Conservation (phyloP, 2,329 filamentous ascomycete species). For the Exutisphaerella laricina region DNA sequence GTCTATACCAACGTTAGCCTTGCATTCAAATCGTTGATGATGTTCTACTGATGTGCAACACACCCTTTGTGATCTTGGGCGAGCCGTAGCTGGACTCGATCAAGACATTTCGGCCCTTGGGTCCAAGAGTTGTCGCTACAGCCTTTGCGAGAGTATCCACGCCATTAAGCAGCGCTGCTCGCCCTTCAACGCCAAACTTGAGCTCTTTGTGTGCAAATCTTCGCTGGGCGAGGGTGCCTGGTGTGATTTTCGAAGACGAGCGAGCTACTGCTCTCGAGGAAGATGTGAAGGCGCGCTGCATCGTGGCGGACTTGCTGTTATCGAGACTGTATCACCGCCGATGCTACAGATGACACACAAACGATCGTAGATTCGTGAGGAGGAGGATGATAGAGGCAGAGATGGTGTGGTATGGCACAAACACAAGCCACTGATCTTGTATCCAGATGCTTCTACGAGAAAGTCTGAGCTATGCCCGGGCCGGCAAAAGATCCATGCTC, state of each 20-base stretch:
- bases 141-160: slow-evolving; percentile 96
- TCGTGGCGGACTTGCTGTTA: too few relatives aligned
- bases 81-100: slow-evolving; percentile 99
- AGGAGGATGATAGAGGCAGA: neutral
- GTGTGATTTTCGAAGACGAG: slow-evolving; percentile 51
- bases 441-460: too few relatives aligned
- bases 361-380: slow-evolving; percentile 5
- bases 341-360: slow-evolving; percentile 8
- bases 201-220: slow-evolving; percentile 99
- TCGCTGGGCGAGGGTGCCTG: slow-evolving; percentile 70
- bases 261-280: slow-evolving; percentile 74
- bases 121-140: slow-evolving; percentile 90
- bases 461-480: too few relatives aligned
- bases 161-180: slow-evolving; percentile 82
- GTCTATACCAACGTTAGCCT: slow-evolving; percentile 33
- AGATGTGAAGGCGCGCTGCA: slow-evolving; percentile 93
- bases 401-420: too few relatives aligned
- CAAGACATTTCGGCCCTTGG: slow-evolving; percentile 96
- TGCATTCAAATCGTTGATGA: neutral
- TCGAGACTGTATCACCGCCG: neutral
- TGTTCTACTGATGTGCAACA: slow-evolving; percentile 26
- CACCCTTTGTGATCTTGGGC: slow-evolving; percentile 99
- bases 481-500: too few relatives aligned
- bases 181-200: slow-evolving; percentile 94
- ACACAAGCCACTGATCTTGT: too few relatives aligned